Conservation (phyloP, 1,139 yeast species). For the Pichia sp. region DNA sequence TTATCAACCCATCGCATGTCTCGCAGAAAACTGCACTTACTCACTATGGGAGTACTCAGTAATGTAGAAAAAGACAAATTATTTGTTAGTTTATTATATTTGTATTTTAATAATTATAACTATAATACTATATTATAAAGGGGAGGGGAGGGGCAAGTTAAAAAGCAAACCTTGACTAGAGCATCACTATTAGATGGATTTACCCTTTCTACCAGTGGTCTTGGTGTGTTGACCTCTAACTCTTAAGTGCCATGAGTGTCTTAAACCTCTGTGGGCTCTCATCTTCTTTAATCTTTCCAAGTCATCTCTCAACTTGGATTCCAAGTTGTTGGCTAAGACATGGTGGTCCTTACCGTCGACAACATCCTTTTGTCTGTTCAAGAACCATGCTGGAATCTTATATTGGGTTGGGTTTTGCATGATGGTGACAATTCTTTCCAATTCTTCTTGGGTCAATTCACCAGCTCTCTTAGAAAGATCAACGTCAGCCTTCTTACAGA, state of each 20-base stretch:
- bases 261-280: conserved; percentile 99
- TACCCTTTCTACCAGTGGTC: conserved; percentile 97
- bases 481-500: conserved; percentile 99
- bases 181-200: conserved; percentile 32
- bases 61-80: background rate
- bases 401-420: conserved; percentile 99
- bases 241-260: conserved; percentile 99
- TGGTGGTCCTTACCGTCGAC: conserved; percentile 99
- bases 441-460: conserved; percentile 99
- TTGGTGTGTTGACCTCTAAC: conserved; percentile 99
- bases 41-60: no score
- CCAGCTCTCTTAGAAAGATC: conserved; percentile 99
- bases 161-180: conserved; percentile 1
- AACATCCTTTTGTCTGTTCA: conserved; percentile 98
- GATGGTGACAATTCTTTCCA: conserved; percentile 98
- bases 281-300: conserved; percentile 99
- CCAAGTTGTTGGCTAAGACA: conserved; percentile 97
- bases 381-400: conserved; percentile 99
- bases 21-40: no score
- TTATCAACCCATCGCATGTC: no score
- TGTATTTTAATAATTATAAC: conserved; percentile 5
- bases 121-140: conserved; percentile 4
- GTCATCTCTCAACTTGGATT: conserved; percentile 99
- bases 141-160: background rate
- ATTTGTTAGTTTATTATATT: conserved; percentile 1